Evolutionary conservation across 441 rosid species (phyloP), one percentile per base, ranked within the genome.

Genomic region (Flueggea neowawraea): DNA sequence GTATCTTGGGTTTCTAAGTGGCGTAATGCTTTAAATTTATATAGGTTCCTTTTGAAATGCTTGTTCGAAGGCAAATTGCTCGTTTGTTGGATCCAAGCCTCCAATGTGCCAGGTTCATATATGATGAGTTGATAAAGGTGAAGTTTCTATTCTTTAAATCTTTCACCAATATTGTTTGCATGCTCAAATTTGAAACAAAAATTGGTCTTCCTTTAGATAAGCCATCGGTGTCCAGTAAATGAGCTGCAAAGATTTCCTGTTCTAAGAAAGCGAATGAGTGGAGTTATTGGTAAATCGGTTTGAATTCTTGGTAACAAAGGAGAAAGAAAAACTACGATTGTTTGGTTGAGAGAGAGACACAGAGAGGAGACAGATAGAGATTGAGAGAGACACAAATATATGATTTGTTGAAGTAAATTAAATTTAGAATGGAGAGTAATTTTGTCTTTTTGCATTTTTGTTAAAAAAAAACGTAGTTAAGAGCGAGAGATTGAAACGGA

Each of bases 11-110:
- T 36, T 8, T 5, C 41, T 36, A 36, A 36, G 41, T 36, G 41
- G 41, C 9, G 41, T 36, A 47, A 47, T 52, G 6, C 51, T 70
- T 61, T 57, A 36, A 7, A 80, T 14, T 44, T 36, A 22, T 69
- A 49, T 65, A 94, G 97, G 90, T 91, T 57, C 99, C 99, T 52
- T 94, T 94, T 81, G 99, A 94, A 79, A 95, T 91, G 76, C 97
- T 94, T 72, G 68, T 94, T 64, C 80, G 94, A 67, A 86, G 96
- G 80, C 97, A 94, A 75, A 94, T 94, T 66, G 89, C 88, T 60
- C 96, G 95, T 57, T 76, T 94, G 57, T 78, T 91, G 61, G 97
- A 94, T 76, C 97, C 97, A 53, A 86, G 99, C 80, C 90, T 91
- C 72, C 97, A 95, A 78, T 95, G 97, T 62, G 89, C 90, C 33